phyloP scores from a whole-genome alignment of 208 protist species.

The Trypanosoma rangeli region DNA sequence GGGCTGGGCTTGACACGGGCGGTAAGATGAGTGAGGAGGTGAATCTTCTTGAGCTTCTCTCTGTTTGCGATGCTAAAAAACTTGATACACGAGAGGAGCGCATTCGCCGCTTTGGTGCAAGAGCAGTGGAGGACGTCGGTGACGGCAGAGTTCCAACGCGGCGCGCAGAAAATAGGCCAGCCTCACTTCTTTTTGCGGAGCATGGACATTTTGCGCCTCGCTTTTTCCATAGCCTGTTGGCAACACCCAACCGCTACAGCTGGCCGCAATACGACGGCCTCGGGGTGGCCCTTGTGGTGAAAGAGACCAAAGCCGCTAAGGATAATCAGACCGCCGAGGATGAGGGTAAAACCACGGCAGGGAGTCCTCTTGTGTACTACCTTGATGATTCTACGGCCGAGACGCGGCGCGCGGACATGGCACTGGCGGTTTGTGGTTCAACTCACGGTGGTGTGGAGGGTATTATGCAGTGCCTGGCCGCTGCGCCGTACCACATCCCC shows the following conservation, averaged over 20 bases:
- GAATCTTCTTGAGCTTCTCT: conserved; percentile 47
- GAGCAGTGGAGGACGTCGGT: conserved; percentile 80
- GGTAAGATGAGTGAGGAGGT: conserved; percentile 6
- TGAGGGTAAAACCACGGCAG: background rate
- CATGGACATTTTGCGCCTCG: conserved; percentile 41
- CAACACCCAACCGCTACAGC: conserved; percentile 75
- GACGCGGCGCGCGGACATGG: conserved; percentile 47
- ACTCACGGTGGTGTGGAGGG: conserved; percentile 38
- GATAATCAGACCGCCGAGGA: background rate
- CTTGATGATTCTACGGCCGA: conserved; percentile 35
- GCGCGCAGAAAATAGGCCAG: conserved; percentile 44
- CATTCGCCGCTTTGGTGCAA: conserved; percentile 67
- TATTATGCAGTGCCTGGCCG: conserved; percentile 52
- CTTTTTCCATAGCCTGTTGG: conserved; percentile 61
- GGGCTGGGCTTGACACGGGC: background rate
- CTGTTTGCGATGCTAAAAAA: conserved; percentile 51
- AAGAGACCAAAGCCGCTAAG: background rate
- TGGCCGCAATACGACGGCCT: conserved; percentile 79
- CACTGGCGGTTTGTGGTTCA: conserved; percentile 33
- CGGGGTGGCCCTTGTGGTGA: conserved; percentile 45
- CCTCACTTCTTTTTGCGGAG: conserved; percentile 59
- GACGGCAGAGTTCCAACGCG: conserved; percentile 55
- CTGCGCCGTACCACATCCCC: conserved; percentile 78
- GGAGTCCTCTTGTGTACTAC: conserved; percentile 36
- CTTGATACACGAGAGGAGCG: conserved; percentile 76